Evolutionary conservation across 176 grass and related monocot genomes (phyloP).

Genomic region (Miscanthus lutarioriparius): DNA sequence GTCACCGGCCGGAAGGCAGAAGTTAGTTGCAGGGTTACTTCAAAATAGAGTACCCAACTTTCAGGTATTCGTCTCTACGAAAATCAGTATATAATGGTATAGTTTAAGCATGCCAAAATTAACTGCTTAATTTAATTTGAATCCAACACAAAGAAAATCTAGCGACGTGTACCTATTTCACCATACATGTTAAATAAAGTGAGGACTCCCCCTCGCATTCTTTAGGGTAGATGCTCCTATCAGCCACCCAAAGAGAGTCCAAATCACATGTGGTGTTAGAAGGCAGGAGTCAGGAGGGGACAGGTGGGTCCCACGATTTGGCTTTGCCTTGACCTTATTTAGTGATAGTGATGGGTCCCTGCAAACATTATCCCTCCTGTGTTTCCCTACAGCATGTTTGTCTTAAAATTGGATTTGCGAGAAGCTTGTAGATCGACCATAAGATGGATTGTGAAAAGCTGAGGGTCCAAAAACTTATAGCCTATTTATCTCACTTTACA

Average conservation of each 20-base stretch:
- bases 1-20: not conserved
- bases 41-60: not conserved
- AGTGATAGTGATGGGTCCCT: conserved; percentile 10
- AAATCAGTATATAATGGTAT: not conserved
- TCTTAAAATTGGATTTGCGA: not conserved
- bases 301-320: conserved; percentile 57
- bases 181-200: not conserved
- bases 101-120: conserved; percentile 1
- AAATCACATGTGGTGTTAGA: conserved; percentile 58
- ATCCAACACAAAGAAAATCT: conserved; percentile 19
- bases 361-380: not conserved
- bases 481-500: too few species aligned
- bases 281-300: conserved; percentile 46
- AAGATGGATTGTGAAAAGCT: not conserved
- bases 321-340: conserved; percentile 51
- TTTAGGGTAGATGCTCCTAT: conserved; percentile 34
- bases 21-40: not conserved
- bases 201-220: not conserved
- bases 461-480: too few species aligned
- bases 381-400: not conserved
- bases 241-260: conserved; percentile 37
- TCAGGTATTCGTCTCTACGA: not conserved
- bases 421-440: not conserved
- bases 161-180: not conserved
- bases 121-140: conserved; percentile 11